Base-by-base conservation (phyloP, 2,329 filamentous ascomycete genomes). In the Pseudohalonectria lignicola region DNA sequence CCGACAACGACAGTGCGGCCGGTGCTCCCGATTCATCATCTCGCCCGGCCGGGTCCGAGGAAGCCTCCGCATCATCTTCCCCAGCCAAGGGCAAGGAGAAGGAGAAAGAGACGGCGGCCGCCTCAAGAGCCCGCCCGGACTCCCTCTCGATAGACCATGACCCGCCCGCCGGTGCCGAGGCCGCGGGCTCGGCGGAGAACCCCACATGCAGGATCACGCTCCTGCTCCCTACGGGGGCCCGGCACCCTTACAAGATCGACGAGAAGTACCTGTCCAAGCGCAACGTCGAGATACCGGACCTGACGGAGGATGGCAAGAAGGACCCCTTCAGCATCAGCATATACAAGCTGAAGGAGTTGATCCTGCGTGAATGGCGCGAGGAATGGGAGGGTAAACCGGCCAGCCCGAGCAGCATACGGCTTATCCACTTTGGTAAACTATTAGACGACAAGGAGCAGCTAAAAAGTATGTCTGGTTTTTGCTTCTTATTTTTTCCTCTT, bases 331-430 rank as follows among this genome's bases (percentile, higher is more conserved):
- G 81, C 54, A 86, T 96, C 61, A 94, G 85, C 48, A 82, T 94
- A 36, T 94, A 95, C 56, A 94, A 86, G 3, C 65, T 96, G 47
- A 95, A 95, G 61, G 87, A 95, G 63, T 66, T 95, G 53, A 94
- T 96, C 55, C 74, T 92, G 65, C 74, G 86, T 50, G 88, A 95
- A 57, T 96, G 90, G 90, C 73, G 86, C 48, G 80, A 79, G 50
- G 86, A 95, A 55, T 95, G 90, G 90, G 88, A 94, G 52, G 65
- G 79, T 13, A 80, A 84, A 53, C 90, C 90, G 2, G 77, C 82
- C 19, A 92, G 85, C 53, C 88, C 90, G 10, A 90, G 80, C 52
- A 85, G 82, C 44, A 96, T 96, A 64, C 73, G 90, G 36, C 63
- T 96, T 50, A 95, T 96, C 52, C 84, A 86, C 45, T 92, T 94